Evolutionary conservation across 805 yeast genomes (phyloP), one percentile per base, ranked within the genome.

Genomic region (Yamadazyma sp.): DNA sequence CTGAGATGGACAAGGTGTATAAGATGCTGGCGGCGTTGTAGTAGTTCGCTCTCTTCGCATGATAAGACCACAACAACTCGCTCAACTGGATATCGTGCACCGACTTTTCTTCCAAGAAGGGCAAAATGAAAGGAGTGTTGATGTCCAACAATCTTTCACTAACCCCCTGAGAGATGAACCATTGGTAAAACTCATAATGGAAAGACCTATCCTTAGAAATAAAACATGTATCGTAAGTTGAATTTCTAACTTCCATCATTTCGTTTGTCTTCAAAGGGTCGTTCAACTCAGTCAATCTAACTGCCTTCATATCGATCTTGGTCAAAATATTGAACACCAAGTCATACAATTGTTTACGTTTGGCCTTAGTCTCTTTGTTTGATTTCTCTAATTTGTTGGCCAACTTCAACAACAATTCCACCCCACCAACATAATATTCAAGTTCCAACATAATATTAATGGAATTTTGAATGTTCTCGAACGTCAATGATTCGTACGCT

Each of bases 161-260:
- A 19, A 80, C 75, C 3, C 87, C 90, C 53, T 85, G 86, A 29
- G 71, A 63, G 22, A 88, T 82, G 49, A 88, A 81, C 97, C 98
- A 93, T 57, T 87, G 91, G 59, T 93, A 93, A 47, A 93, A 76
- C 46, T 86, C 85, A 61, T 82, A 88, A 47, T 93, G 99, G 73
- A 93, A 93, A n/a, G 80, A 59, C 52, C 82, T 85, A 55, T 93
- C 98, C 30, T 76, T 71, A 37, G 82, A 81, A 12, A 76, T 75
- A 51, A 89, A 79, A 39, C 93, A 86, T 12, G 82, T 72, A 6
- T 75, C 73, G 57, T 90, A 90, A 21, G 93, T 78, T 28, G 77
- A 70, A 49, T 85, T 86, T 48, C 95, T 74, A 17, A 83, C 59
- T 43, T 77, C 77, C 13, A 75, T 65, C 46, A 74, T 71, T 37